Evolutionary conservation across 75 land plant genomes (phyloP), one percentile per base, ranked within the genome.

Genomic region (Isoetes taiwanensis): DNA sequence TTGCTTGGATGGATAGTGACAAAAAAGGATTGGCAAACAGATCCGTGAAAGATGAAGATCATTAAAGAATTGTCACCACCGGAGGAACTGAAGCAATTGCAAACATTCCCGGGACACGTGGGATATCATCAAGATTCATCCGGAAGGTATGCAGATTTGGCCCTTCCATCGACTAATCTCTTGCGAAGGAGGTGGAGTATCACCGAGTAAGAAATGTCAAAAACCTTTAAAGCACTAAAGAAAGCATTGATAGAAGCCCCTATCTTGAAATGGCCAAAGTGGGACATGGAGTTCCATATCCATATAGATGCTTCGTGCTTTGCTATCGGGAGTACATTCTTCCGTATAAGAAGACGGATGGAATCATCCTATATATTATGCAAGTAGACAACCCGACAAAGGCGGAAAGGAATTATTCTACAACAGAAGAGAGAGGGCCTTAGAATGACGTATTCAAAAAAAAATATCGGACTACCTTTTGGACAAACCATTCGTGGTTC

Each of bases 391-490:
- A 3, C n/a, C 12, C 53, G 0, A 32, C 0, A 0, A 25, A 4
- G 1, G 59, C 0, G 8, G 59, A 65, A 12, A 65, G 0, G 1
- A 65, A 31, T 20, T 65, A 65, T 42, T 55, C 62, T 1, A 57
- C 52, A 0, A 65, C 34, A 16, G 25, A n/a, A 65, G 27, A 0
- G 27, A 3, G 62, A 57, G 43, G 35, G 42, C 0, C 41, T 43
- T 1, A 41, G 1, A 3, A 65, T 57, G 68, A 34, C 57, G 0
- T 65, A 32, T 32, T 12, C 1, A 10, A 16, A 3, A 30, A 65
- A 26, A 56, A 65, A 32, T 57, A 32, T 65, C 2, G 68, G 0
- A 65, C 5, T 65, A 57, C 17, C 6, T 57, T 4, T 1, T 57
- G 6, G n/a, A 0, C 0, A 57, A 37, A 1, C 2, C 28, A 2